phyloP scores from a whole-genome alignment of 2,329 filamentous ascomycete genomes.

The Aspergillus sp. region DNA sequence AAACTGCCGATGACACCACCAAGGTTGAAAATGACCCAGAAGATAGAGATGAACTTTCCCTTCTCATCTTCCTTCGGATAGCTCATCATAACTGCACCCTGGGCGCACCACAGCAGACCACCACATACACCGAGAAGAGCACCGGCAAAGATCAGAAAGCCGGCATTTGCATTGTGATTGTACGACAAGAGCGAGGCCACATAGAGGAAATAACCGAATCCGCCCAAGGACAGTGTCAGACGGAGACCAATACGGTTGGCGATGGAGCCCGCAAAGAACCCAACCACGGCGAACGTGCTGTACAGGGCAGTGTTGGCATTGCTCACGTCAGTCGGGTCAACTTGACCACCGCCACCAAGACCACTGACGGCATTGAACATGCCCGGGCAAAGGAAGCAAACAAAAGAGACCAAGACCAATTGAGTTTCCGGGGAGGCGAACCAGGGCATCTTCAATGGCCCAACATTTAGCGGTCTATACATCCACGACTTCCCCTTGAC shows the following conservation, averaged over 20 bases:
- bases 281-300: slow-evolving; percentile 66
- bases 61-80: slow-evolving; percentile 80
- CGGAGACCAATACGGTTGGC: slow-evolving; percentile 47
- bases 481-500: slow-evolving; percentile 56
- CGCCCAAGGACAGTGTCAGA: slow-evolving; percentile 46
- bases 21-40: slow-evolving; percentile 94
- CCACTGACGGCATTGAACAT: slow-evolving; percentile 70
- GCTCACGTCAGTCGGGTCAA: slow-evolving; percentile 59
- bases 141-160: slow-evolving; percentile 51
- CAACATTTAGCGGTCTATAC: slow-evolving; percentile 62
- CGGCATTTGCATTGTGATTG: slow-evolving; percentile 49
- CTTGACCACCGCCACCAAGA: slow-evolving; percentile 63
- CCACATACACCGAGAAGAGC: slow-evolving; percentile 51
- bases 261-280: slow-evolving; percentile 60
- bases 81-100: slow-evolving; percentile 65
- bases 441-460: slow-evolving; percentile 57
- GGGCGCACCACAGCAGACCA: slow-evolving; percentile 51
- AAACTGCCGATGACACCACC: slow-evolving; percentile 82
- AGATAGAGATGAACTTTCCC: slow-evolving; percentile 84
- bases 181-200: slow-evolving; percentile 51
- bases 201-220: slow-evolving; percentile 51
- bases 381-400: slow-evolving; percentile 70
- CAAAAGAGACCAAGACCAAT: slow-evolving; percentile 68
- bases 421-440: slow-evolving; percentile 74
- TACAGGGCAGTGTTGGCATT: slow-evolving; percentile 71